Percentiles rank a stretch among this genome's conserved stretches.
Conservation (phyloP, 805 yeast species). For the Jamesozyma spencerorum region DNA sequence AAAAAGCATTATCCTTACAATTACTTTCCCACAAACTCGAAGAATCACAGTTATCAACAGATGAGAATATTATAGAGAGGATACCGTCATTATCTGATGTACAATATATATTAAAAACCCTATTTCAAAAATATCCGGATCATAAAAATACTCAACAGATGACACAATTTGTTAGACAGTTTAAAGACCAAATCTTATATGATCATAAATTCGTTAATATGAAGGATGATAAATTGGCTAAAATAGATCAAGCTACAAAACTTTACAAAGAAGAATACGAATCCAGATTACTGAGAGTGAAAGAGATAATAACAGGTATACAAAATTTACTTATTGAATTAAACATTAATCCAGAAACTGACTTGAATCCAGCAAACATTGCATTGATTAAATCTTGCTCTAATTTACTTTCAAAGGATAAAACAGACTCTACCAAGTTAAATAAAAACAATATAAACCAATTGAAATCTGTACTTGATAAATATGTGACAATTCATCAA, state of each 20-base stretch:
- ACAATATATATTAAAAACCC: constrained; percentile 1
- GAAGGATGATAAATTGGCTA: constrained; percentile 9
- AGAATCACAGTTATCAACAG: constrained; percentile 2
- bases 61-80: constrained; percentile 2
- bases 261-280: constrained; percentile 15
- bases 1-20: constrained; percentile 14
- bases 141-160: constrained; percentile 1
- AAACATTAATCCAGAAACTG: constrained; percentile 13
- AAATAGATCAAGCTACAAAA: constrained; percentile 6
- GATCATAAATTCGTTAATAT: constrained; percentile 17
- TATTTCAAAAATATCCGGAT: constrained; percentile 5
- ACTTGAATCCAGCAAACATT: neutral
- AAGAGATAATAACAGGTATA: constrained; percentile 10
- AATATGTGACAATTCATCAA: constrained; percentile 21
- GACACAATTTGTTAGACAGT: constrained; percentile 14
- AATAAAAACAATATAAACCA: constrained; percentile 1
- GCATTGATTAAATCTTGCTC: neutral
- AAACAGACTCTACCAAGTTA: neutral
- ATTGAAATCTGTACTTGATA: constrained; percentile 10
- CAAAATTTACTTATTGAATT: constrained; percentile 16
- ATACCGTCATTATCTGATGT: constrained; percentile 15
- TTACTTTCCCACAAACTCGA: constrained; percentile 9
- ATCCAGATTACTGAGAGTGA: constrained; percentile 9
- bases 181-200: constrained; percentile 16
- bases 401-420: neutral